These are phyloP conservation scores for Articulospora tetracladia DNA, from an alignment of 495 filamentous ascomycete species.

Conservation along the genomic window DNA sequence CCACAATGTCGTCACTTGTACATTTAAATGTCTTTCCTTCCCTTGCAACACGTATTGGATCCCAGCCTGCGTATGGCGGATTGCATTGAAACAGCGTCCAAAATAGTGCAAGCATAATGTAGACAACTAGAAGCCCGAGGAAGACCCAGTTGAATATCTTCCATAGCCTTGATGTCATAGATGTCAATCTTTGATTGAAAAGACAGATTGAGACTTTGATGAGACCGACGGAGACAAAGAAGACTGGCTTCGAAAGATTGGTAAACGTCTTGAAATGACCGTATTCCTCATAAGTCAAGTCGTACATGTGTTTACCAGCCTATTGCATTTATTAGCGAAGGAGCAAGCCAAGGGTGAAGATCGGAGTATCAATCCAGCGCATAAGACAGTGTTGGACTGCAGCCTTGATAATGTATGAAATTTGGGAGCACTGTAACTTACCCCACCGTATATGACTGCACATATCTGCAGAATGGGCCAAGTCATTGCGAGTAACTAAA, in stretches of 20 bases:
- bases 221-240: constrained; percentile 19
- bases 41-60: constrained; percentile 3
- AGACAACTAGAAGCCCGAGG: constrained; percentile 15
- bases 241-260: constrained; percentile 9
- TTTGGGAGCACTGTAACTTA: constrained; percentile 11
- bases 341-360: too few species aligned
- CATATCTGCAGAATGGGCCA: constrained; percentile 8
- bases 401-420: neutral
- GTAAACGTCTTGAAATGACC: constrained; percentile 7
- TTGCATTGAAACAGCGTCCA: constrained; percentile 17
- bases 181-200: constrained; percentile 26
- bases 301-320: constrained; percentile 12
- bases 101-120: constrained; percentile 18
- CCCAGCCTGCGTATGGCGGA: constrained; percentile 6
- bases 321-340: neutral
- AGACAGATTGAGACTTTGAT: constrained; percentile 26
- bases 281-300: constrained; percentile 22
- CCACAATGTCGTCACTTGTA: neutral
- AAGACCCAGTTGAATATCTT: constrained; percentile 20
- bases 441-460: constrained; percentile 16
- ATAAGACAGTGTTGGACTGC: too few species aligned
- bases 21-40: constrained; percentile 7
- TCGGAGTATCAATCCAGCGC: too few species aligned
- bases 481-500: neutral
- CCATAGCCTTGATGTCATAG: constrained; percentile 21